Percentiles rank a stretch among this genome's conserved stretches.
Evolutionary conservation across 768 basidiomycete genomes (phyloP).

Genomic region (Auricularia auricula-judae): DNA sequence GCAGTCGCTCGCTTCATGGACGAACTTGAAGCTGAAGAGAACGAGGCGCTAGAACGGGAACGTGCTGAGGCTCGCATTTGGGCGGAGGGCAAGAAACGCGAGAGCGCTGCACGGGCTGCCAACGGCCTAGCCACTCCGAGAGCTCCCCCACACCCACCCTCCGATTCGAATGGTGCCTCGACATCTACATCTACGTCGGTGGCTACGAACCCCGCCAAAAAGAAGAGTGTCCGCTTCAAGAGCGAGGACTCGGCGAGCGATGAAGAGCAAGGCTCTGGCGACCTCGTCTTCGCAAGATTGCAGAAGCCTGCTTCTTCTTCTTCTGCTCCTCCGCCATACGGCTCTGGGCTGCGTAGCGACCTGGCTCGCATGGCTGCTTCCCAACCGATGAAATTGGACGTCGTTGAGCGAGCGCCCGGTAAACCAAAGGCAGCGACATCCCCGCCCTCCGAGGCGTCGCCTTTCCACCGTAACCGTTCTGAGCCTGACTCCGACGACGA

Average conservation of each 20-base stretch:
- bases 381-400: constrained; percentile 3
- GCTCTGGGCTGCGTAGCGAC: not conserved
- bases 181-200: not conserved
- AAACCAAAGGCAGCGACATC: not conserved
- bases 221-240: constrained; percentile 2
- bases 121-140: not conserved
- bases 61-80: constrained; percentile 19
- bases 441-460: not conserved
- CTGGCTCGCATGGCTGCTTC: not conserved
- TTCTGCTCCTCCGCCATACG: not conserved
- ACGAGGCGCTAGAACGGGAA: constrained; percentile 12
- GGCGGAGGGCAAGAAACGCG: constrained; percentile 20
- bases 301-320: not conserved
- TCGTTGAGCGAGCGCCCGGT: constrained; percentile 2
- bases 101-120: not conserved
- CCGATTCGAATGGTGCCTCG: not conserved
- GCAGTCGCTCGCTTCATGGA: not conserved
- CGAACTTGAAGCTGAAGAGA: constrained; percentile 12
- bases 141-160: not conserved
- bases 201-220: not conserved
- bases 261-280: not conserved
- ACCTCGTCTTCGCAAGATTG: constrained; percentile 1
- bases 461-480: not conserved
- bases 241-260: not conserved
- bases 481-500: constrained; percentile 5